Base-by-base conservation (phyloP, 179 eudicot genomes). In the Pouteria campechiana region DNA sequence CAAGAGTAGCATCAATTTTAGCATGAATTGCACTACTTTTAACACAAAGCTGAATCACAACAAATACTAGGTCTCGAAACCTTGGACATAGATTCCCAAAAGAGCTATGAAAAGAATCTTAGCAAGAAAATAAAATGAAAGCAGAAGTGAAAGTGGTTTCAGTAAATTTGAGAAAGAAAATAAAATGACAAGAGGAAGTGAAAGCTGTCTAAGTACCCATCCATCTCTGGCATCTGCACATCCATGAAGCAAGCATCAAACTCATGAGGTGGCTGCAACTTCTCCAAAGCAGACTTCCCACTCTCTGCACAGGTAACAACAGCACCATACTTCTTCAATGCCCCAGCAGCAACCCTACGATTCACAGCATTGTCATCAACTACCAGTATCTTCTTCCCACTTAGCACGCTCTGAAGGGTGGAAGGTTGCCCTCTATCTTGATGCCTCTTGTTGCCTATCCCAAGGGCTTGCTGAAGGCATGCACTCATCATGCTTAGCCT, bases 171-270 rank as follows among this genome's bases (percentile, higher is more conserved):
- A 12, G 18, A 30, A 38, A 38, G 31, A 46, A 25, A 9, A 11
- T 10, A 21, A 14, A 37, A 12, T n/a, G 14, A 48, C 16, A 6
- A 7, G 0, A 32, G 2, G 8, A n/a, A n/a, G n/a, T n/a, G 36
- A 41, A 34, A 3, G 33, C 17, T 46, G 20, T 37, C 25, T 12
- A 25, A 37, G 56, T 74, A 89, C 98, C 95, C 98, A 52, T 90
- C 98, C 90, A 90, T 86, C 52, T 74, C 90, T 0, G 98, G 98
- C 98, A 90, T 90, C 64, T 90, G 98, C 42, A 90, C 76, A 75
- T 90, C 94, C 96, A 90, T 86, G 68, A 86, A 90, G 61, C 98
- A 86, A 62, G 98, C 98, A 65, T 79, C 74, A 38, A 81, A 79
- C 3, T 55, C 40, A 48, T 90, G 96, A 9, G 98, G 90, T 3